These are phyloP conservation scores for Citrus unshiu DNA, from an alignment of 345 rosid species.

Conservation along the genomic window DNA sequence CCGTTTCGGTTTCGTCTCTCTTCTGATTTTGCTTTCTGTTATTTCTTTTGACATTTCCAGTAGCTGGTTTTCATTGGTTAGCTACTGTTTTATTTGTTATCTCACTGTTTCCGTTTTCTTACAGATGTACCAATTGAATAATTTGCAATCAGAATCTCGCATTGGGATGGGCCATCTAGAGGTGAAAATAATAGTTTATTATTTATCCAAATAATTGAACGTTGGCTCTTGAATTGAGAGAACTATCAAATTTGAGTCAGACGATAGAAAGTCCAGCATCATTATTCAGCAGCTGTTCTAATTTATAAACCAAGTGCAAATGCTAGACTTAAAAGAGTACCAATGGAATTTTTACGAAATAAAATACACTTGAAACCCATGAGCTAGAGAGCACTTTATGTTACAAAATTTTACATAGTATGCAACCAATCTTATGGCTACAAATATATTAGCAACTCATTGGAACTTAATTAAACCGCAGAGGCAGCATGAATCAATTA, in stretches of 20 bases:
- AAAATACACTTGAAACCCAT: constrained; percentile 15
- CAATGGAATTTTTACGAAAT: neutral
- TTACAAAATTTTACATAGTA: constrained; percentile 31
- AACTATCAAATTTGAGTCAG: neutral
- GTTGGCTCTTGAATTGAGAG: neutral
- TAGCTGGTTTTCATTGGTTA: too few relatives aligned
- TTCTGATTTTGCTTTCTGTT: too few relatives aligned
- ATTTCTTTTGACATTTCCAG: too few relatives aligned
- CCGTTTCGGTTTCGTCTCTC: too few relatives aligned
- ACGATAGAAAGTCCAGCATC: too few relatives aligned
- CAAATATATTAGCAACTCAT: constrained; percentile 24
- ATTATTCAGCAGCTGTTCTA: too few relatives aligned
- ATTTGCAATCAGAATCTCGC: neutral
- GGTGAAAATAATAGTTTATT: neutral
- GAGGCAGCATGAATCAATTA: constrained; percentile 20
- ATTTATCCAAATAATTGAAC: neutral
- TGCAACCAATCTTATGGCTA: constrained; percentile 7
- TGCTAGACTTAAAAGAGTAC: neutral
- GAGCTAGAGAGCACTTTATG: constrained; percentile 21
- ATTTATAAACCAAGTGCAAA: too few relatives aligned
- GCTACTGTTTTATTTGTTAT: too few relatives aligned
- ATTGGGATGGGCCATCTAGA: neutral
- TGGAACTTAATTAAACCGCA: constrained; percentile 8
- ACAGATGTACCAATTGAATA: neutral
- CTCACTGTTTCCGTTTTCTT: too few relatives aligned